A percentile compares a stretch with the other conserved stretches of the same genome.
phyloP scores from a whole-genome alignment of 345 rosid species.

The Brassica rapa region DNA sequence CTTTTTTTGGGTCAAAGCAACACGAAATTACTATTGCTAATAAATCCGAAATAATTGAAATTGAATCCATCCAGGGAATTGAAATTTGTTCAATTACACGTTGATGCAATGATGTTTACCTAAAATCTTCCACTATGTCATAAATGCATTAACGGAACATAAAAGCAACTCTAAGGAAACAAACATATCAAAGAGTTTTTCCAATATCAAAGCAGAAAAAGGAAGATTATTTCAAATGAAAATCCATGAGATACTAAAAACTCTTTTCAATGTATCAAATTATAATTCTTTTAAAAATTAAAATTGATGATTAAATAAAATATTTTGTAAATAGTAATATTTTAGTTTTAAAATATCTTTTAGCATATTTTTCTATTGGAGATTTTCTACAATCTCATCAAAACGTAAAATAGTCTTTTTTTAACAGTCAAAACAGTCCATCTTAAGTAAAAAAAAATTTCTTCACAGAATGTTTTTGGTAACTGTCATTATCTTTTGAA shows the following conservation, averaged over 20 bases:
- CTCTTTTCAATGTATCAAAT: not conserved
- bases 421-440: not conserved
- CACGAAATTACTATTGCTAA: not conserved
- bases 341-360: not conserved
- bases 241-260: not conserved
- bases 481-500: not conserved
- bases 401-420: not conserved
- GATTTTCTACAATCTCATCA: not conserved
- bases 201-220: not conserved
- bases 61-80: not conserved
- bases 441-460: not conserved
- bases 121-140: not conserved
- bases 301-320: not conserved
- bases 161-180: not conserved
- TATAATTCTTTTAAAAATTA: not conserved
- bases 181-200: not conserved
- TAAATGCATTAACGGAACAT: not conserved
- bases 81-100: not conserved
- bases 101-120: not conserved
- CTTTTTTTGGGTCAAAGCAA: not conserved
- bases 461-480: not conserved
- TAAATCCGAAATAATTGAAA: not conserved
- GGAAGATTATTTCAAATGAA: not conserved
- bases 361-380: not conserved
- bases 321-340: not conserved